Evolutionary conservation across 768 basidiomycete genomes (phyloP), one percentile per base, ranked within the genome.

Genomic region (Cystoderma amianthinum): DNA sequence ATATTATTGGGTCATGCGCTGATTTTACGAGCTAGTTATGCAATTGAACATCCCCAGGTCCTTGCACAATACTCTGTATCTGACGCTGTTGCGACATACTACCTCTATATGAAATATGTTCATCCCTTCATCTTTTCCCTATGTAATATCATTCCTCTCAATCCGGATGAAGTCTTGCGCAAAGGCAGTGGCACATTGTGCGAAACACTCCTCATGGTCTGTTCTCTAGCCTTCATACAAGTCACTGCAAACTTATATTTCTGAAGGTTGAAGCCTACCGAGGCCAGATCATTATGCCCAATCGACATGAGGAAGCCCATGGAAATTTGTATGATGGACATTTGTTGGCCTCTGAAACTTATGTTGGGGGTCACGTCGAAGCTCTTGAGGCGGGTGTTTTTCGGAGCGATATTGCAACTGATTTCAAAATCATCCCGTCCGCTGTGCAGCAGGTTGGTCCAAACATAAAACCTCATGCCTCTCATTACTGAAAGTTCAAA

Each of bases 101-200:
- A 98, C 61, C 76, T 99, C 24, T 98, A 99, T 66, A 99, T 98
- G 96, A 99, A 98, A 93, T 99, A 99, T 53, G 94, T 99, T 7
- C 94, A 98, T 56, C 96, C 96, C 0, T 99, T 99, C 74, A 90
- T 99, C 47, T 99, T 99, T 68, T 98, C 96, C 6, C 65, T 99
- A 25, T 98, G 96, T 64, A 99, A 96, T 70, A 99, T 98, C 61
- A 98, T 99, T 51, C 95, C 96, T 9, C 74, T 99, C 40, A 84
- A 83, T 53, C 93, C 96, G 2, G 96, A 99, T 53, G 96, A 99
- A 47, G 96, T 98, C 3, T 62, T 98, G 49, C 72, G 95, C 38
- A 98, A 99, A 60, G 96, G 96, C 23, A 89, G 80, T 55, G 96
- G 96, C 6, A 99, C 96, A 1, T 72, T 99, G 20, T 99, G 96